Evolutionary conservation across 2,329 filamentous ascomycete genomes (phyloP).

Genomic region (Fusarium pseudonygamai): DNA sequence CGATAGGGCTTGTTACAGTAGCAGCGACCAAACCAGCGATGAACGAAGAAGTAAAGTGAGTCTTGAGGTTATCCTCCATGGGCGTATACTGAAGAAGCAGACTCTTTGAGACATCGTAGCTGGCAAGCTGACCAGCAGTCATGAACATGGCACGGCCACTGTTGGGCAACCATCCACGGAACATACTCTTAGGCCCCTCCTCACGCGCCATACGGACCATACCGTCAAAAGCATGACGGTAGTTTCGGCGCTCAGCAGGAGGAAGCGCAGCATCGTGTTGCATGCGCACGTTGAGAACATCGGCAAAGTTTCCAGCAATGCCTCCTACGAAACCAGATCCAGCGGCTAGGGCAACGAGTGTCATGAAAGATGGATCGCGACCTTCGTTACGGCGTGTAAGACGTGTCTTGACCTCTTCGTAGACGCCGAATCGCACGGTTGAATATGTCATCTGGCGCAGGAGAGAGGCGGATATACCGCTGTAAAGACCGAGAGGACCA

Average conservation of each 20-base stretch:
- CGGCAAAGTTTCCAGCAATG: conserved; percentile 90
- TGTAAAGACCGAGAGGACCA: conserved; percentile 85
- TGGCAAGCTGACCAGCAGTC: conserved; percentile 85
- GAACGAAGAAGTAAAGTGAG: conserved; percentile 82
- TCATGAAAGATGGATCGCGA: conserved; percentile 71
- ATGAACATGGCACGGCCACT: conserved; percentile 83
- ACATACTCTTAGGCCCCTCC: conserved; percentile 80
- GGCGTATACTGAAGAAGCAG: conserved; percentile 72
- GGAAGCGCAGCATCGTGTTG: conserved; percentile 89
- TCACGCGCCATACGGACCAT: conserved; percentile 86
- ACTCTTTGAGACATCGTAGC: conserved; percentile 84
- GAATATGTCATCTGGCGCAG: conserved; percentile 96
- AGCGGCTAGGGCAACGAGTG: conserved; percentile 84
- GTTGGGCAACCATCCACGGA: conserved; percentile 88
- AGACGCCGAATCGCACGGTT: conserved; percentile 94
- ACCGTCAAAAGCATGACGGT: conserved; percentile 88
- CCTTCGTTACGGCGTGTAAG: conserved; percentile 57
- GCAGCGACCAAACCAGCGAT: conserved; percentile 85
- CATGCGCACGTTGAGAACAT: conserved; percentile 98
- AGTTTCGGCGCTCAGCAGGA: conserved; percentile 78
- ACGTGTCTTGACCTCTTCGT: conserved; percentile 87
- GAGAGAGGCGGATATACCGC: conserved; percentile 89
- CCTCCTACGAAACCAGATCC: conserved; percentile 89
- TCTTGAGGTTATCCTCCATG: conserved; percentile 74
- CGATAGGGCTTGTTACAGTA: conserved; percentile 84